Base-by-base conservation (phyloP, 768 basidiomycete species). In the Kondoa malvinella region DNA sequence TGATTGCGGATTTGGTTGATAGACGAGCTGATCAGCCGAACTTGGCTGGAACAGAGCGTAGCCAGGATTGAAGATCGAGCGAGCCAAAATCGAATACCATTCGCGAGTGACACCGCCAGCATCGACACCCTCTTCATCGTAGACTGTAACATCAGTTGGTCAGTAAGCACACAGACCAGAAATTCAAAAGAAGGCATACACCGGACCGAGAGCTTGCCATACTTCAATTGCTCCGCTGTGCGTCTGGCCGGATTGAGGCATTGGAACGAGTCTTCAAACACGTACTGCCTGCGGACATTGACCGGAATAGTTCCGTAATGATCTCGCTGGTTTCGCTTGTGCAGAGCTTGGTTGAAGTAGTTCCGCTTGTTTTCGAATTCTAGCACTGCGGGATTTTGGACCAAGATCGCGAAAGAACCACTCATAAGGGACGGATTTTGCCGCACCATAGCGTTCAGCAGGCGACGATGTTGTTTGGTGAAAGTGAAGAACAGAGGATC, bases 281-380 rank as follows among this genome's bases (percentile, higher is more conserved):
- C 92, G 32, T 73, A 62, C 32, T 68, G 84, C 57, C 92, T 81
- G 40, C 92, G 87, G 68, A 95, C 87, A 71, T 90, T 92, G 72
- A 95, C 80, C 74, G 90, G 89, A 62, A 95, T 78, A 0, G 90
- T 89, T 34, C 83, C 80, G 69, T 89, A 83, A 71, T 90, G 88
- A 73, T 92, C 88, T 56, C 91, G 83, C 72, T 86, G 84, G 21
- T 86, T 86, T 8, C 89, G 85, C 57, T 87, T 85, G 75, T 92
- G 92, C 4, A 95, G 81, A 75, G 92, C 90, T 76, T 94, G 91
- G 57, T 83, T 86, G 79, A 92, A 92, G 78, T 90, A 92, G 75
- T 92, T 94, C 34, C 95, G 85, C 80, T 99, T 99, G 84, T 97
- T 97, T 81, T 97, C 95, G 76, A 97, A 97, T 80, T 97, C 95